Percentiles rank a stretch among this genome's conserved stretches.
These are phyloP conservation scores for Termitomyces sp. DNA, from an alignment of 768 basidiomycete genomes.

Conservation along the genomic window DNA sequence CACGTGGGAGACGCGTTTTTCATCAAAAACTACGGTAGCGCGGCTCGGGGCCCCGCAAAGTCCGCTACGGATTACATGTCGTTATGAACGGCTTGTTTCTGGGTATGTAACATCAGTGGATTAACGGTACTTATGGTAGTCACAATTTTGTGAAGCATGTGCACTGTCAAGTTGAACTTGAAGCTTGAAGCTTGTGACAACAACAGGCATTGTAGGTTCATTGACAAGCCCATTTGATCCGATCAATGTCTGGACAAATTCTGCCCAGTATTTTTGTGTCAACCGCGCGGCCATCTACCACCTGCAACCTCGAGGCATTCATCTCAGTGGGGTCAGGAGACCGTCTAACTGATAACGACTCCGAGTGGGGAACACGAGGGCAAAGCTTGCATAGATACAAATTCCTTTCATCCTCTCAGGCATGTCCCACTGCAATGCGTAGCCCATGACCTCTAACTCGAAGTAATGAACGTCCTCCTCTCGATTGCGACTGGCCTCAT, in stretches of 20 bases:
- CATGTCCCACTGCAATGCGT: constrained; percentile 14
- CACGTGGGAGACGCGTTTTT: background rate
- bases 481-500: constrained; percentile 41
- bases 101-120: too few relatives aligned
- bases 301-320: constrained; percentile 9
- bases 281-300: too few relatives aligned
- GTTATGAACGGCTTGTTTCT: too few relatives aligned
- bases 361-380: constrained; percentile 13
- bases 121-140: too few relatives aligned
- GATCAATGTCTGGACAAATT: background rate
- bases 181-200: too few relatives aligned
- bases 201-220: too few relatives aligned
- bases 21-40: too few relatives aligned
- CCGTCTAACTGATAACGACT: constrained; percentile 9
- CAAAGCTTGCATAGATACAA: constrained; percentile 5
- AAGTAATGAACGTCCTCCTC: constrained; percentile 41
- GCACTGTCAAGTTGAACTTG: too few relatives aligned
- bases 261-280: too few relatives aligned
- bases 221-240: background rate
- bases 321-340: constrained; percentile 7
- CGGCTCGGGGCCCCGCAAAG: too few relatives aligned
- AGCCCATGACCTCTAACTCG: constrained; percentile 5
- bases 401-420: background rate
- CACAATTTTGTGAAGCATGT: too few relatives aligned
- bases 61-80: too few relatives aligned